phyloP scores from a whole-genome alignment of 2,329 filamentous ascomycete species.

The Purpureocillium lavendulum region DNA sequence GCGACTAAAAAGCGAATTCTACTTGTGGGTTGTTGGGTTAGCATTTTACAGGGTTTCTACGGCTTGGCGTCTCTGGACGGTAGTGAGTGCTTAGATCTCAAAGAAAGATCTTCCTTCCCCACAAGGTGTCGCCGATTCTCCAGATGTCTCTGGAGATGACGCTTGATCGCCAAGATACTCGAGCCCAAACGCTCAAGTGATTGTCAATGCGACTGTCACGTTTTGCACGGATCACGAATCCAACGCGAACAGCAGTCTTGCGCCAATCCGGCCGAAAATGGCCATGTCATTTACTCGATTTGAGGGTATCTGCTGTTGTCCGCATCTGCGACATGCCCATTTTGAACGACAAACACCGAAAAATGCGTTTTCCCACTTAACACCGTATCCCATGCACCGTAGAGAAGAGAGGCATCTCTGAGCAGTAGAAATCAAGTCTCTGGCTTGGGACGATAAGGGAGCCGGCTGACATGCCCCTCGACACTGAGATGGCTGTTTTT shows the following conservation, averaged over 20 bases:
- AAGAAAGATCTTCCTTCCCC: constrained; percentile 51
- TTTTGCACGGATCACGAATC: too few species aligned
- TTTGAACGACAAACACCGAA: too few species aligned
- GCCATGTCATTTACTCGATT: too few species aligned
- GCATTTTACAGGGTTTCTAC: constrained; percentile 34
- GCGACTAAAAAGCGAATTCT: constrained; percentile 20
- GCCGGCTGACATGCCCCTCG: constrained; percentile 42
- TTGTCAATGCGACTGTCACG: constrained; percentile 7
- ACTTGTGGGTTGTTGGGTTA: constrained; percentile 27
- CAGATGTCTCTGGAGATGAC: constrained; percentile 52
- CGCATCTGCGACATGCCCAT: too few species aligned
- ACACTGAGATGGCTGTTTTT: constrained; percentile 35
- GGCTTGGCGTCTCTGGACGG: constrained; percentile 49
- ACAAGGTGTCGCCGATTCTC: constrained; percentile 88
- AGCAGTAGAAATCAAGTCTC: not conserved
- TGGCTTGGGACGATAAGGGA: constrained; percentile 6
- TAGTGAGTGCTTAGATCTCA: constrained; percentile 52
- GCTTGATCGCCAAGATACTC: constrained; percentile 76
- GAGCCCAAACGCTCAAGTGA: not conserved
- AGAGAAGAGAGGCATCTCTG: too few species aligned
- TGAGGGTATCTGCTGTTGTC: too few species aligned
- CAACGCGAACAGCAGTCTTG: too few species aligned
- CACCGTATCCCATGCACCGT: too few species aligned
- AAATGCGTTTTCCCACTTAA: too few species aligned
- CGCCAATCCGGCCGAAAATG: too few species aligned